A percentile compares a stretch with the other conserved stretches of the same genome.
Evolutionary conservation across 345 rosid species (phyloP).

Genomic region (Geranium rotundifolium): DNA sequence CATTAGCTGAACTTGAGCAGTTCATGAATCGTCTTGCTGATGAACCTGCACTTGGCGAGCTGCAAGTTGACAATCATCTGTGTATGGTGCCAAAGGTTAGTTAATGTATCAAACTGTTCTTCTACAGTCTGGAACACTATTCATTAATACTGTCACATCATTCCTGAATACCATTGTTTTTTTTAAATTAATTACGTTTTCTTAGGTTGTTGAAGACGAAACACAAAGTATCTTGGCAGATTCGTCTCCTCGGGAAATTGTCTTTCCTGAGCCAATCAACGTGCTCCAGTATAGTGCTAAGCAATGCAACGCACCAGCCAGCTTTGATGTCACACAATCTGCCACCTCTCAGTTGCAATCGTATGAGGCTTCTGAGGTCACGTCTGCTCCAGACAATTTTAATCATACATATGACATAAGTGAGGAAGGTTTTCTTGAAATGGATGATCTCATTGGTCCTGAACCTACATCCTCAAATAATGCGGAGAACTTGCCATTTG

Average conservation of each 20-base stretch:
- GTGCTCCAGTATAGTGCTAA: constrained; percentile 6
- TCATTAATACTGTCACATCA: not conserved
- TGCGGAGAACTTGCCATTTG: constrained; percentile 18
- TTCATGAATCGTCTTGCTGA: constrained; percentile 26
- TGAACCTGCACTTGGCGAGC: constrained; percentile 17
- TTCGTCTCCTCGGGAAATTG: constrained; percentile 17
- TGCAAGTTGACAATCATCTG: constrained; percentile 1
- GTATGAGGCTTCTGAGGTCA: constrained; percentile 27
- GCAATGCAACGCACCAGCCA: constrained; percentile 12
- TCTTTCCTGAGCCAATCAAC: constrained; percentile 14
- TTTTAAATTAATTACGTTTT: constrained; percentile 1
- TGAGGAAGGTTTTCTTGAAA: constrained; percentile 58
- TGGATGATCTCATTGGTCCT: constrained; percentile 49
- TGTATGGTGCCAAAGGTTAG: constrained; percentile 23
- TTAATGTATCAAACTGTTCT: not conserved
- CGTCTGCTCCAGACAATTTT: constrained; percentile 15
- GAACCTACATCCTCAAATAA: constrained; percentile 24
- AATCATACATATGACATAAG: constrained; percentile 7
- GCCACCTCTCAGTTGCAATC: constrained; percentile 23
- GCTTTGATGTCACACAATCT: constrained; percentile 22
- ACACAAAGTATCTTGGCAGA: constrained; percentile 29
- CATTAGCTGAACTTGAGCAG: constrained; percentile 36
- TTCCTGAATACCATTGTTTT: not conserved
- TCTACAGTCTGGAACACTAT: no score
- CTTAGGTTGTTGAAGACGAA: constrained; percentile 29